Evolutionary conservation across 441 rosid species (phyloP).

Genomic region (Gossypium gossypioides): DNA sequence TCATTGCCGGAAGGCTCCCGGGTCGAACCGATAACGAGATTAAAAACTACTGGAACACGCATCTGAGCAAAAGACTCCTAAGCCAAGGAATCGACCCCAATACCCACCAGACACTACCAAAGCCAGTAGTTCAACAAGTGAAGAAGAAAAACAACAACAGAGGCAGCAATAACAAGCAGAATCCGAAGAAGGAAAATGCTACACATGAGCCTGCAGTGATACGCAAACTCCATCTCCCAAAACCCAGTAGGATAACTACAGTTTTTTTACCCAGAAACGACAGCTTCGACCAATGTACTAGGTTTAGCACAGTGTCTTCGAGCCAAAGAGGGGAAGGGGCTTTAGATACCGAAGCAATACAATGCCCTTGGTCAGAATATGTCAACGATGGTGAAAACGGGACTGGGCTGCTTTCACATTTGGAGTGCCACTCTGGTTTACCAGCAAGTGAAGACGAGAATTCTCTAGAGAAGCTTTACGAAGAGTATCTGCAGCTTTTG

Average conservation of each 20-base stretch:
- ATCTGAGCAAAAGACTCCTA: conserved; percentile 33
- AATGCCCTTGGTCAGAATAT: background rate
- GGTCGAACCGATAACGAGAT: conserved; percentile 77
- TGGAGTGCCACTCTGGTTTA: conserved; percentile 20
- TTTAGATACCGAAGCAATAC: background rate
- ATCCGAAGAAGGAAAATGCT: background rate
- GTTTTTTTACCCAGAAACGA: conserved; percentile 27
- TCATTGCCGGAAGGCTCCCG: conserved; percentile 62
- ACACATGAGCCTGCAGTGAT: conserved; percentile 5
- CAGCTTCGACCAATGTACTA: conserved; percentile 20
- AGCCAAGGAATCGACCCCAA: conserved; percentile 32
- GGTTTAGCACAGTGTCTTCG: conserved; percentile 6
- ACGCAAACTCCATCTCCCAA: conserved; percentile 38
- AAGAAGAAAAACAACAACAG: conserved; percentile 13
- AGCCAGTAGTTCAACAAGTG: background rate
- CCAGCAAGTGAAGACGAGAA: conserved; percentile 12
- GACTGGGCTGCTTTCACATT: conserved; percentile 17
- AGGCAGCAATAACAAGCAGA: background rate
- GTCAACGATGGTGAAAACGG: background rate
- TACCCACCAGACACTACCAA: conserved; percentile 24
- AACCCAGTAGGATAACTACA: conserved; percentile 25
- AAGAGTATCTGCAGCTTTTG: too few species aligned
- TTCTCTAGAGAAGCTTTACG: too few species aligned
- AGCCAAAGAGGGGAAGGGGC: conserved; percentile 17
- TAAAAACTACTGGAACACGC: conserved; percentile 55